These are phyloP conservation scores for Rosa hybrid DNA, from an alignment of 331 rosid species.

Conservation along the genomic window DNA sequence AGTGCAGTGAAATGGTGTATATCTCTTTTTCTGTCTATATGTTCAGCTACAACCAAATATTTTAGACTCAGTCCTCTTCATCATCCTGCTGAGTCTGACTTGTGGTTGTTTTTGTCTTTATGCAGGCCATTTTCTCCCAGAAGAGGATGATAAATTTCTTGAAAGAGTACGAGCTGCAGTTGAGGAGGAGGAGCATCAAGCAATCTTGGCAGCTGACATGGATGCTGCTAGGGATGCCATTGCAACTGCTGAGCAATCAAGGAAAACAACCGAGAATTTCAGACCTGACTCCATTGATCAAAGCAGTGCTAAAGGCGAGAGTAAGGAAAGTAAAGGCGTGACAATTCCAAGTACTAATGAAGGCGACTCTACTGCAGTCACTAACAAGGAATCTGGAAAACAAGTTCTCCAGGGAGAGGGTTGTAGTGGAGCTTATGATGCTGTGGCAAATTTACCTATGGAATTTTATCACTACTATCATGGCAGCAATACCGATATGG, in stretches of 20 bases:
- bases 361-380: constrained; percentile 27
- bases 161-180: constrained; percentile 81
- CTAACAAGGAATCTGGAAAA: constrained; percentile 45
- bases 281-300: constrained; percentile 38
- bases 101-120: constrained; percentile 5
- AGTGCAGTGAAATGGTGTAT: neutral
- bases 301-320: constrained; percentile 29
- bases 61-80: neutral
- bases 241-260: constrained; percentile 78
- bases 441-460: constrained; percentile 65
- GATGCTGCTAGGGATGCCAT: constrained; percentile 80
- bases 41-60: neutral
- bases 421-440: constrained; percentile 50
- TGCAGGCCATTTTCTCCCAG: constrained; percentile 91
- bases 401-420: constrained; percentile 43
- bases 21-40: neutral
- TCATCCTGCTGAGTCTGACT: neutral
- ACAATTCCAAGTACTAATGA: constrained; percentile 31
- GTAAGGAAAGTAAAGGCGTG: constrained; percentile 36
- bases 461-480: constrained; percentile 92
- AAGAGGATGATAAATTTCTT: constrained; percentile 83
- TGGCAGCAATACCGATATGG: constrained; percentile 84
- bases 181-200: constrained; percentile 94
- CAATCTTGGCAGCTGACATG: constrained; percentile 77
- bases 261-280: constrained; percentile 50